Percentiles rank a stretch among this genome's conserved stretches.
These are phyloP conservation scores for Thalassiosira hispida DNA, from an alignment of 352 stramenopile species.

Conservation along the genomic window DNA sequence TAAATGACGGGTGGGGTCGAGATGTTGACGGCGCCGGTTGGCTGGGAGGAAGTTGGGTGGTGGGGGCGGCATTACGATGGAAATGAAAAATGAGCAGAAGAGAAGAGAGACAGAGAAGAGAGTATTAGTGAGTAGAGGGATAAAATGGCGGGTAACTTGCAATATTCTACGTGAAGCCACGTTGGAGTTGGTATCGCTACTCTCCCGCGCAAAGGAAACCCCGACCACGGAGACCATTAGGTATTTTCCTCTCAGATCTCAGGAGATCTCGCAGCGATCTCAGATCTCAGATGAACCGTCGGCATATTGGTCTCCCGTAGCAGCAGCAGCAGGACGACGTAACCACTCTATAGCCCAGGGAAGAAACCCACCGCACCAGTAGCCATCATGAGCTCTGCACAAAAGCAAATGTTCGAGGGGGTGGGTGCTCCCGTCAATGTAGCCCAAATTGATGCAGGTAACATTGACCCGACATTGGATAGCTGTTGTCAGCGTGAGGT, in stretches of 20 bases:
- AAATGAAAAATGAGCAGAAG: background rate
- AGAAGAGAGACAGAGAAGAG: background rate
- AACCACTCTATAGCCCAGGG: no score
- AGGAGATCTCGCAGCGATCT: no score
- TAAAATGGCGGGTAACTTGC: no score
- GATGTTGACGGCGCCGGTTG: background rate
- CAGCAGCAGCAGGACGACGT: background rate
- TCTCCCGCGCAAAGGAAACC: no score
- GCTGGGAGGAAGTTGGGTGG: constrained; percentile 31
- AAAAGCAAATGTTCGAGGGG: constrained; percentile 64
- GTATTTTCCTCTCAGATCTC: no score
- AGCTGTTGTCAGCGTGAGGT: constrained; percentile 80
- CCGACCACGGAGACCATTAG: no score
- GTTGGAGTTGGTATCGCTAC: no score
- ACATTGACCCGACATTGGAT: constrained; percentile 79
- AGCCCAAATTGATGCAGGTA: constrained; percentile 27
- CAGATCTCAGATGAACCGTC: no score
- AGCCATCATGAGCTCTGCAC: constrained; percentile 15
- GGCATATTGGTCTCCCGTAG: no score
- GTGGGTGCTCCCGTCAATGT: constrained; percentile 64
- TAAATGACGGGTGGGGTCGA: constrained; percentile 42
- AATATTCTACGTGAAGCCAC: no score
- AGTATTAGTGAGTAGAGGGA: no score
- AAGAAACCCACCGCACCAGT: no score
- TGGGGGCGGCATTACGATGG: constrained; percentile 21